These are phyloP conservation scores for Staphylotrichum tortipilum DNA, from an alignment of 495 filamentous ascomycete species.

Conservation along the genomic window DNA sequence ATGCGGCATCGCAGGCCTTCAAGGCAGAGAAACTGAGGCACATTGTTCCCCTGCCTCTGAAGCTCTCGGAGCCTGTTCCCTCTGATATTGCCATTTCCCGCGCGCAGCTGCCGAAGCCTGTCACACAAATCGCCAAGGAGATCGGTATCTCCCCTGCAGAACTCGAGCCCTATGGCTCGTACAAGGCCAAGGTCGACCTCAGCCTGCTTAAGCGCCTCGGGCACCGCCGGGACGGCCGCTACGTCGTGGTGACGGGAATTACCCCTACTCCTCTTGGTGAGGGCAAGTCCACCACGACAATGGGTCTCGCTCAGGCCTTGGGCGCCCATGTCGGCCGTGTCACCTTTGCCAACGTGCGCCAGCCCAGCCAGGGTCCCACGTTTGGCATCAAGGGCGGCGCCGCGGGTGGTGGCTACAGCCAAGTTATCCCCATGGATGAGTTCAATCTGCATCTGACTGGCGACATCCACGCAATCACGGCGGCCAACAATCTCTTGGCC, in stretches of 20 bases:
- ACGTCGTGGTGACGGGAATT: slow-evolving; percentile 88
- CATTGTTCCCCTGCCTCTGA: slow-evolving; percentile 70
- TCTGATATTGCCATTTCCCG: slow-evolving; percentile 91
- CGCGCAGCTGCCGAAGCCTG: slow-evolving; percentile 79
- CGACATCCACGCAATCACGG: slow-evolving; percentile 95
- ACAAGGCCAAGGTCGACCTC: slow-evolving; percentile 91
- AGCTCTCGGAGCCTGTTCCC: slow-evolving; percentile 66
- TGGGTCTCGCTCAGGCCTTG: slow-evolving; percentile 91
- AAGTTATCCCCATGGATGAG: slow-evolving; percentile 99
- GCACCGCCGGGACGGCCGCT: slow-evolving; percentile 80
- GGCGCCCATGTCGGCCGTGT: slow-evolving; percentile 80
- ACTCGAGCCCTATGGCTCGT: slow-evolving; percentile 86
- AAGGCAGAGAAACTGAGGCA: slow-evolving; percentile 68
- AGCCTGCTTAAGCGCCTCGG: slow-evolving; percentile 69
- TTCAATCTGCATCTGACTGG: slow-evolving; percentile 97
- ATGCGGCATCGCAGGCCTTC: slow-evolving; percentile 70
- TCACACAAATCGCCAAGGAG: slow-evolving; percentile 75
- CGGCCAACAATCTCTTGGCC: slow-evolving; percentile 96
- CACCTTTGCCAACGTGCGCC: slow-evolving; percentile 90
- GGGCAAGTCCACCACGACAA: slow-evolving; percentile 97
- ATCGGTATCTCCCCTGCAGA: slow-evolving; percentile 78
- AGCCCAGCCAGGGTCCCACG: slow-evolving; percentile 93
- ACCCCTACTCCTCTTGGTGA: slow-evolving; percentile 97
- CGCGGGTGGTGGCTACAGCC: slow-evolving; percentile 93
- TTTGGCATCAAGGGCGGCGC: slow-evolving; percentile 99